Percentiles rank a stretch among this genome's conserved stretches.
Conservation (phyloP, 73 alveolate genomes). For the Breviolum minutum region DNA sequence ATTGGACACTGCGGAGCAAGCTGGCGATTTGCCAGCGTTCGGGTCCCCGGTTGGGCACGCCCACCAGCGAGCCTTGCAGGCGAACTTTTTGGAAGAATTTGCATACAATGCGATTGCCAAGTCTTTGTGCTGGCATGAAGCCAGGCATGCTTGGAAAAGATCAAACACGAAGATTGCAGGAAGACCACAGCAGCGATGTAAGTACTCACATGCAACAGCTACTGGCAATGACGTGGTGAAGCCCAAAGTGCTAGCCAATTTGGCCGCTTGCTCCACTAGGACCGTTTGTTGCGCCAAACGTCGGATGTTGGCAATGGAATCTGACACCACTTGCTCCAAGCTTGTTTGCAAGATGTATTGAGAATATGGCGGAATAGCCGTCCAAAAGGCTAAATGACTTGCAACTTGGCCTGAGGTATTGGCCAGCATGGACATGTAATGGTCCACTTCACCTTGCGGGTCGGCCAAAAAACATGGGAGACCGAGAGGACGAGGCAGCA, state of each 20-base stretch:
- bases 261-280: background rate
- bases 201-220: background rate
- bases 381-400: background rate
- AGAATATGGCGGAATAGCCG: background rate
- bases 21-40: background rate
- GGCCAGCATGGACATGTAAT: slow-evolving; percentile 14
- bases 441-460: background rate
- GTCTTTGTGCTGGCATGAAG: slow-evolving; percentile 26
- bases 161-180: slow-evolving; percentile 25
- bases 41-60: slow-evolving; percentile 26
- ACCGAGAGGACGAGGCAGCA: background rate
- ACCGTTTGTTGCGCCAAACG: background rate
- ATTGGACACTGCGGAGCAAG: background rate
- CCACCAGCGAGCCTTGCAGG: slow-evolving; percentile 80
- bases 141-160: slow-evolving; percentile 40
- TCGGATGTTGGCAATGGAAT: background rate
- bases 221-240: background rate
- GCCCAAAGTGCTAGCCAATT: background rate
- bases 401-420: background rate
- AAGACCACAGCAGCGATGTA: background rate
- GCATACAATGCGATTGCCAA: slow-evolving; percentile 1
- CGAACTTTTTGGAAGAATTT: background rate
- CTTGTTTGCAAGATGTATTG: background rate
- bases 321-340: background rate
- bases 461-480: background rate